phyloP scores from a whole-genome alignment of 2,329 filamentous ascomycete genomes.

The Endoconidiophora polonica region DNA sequence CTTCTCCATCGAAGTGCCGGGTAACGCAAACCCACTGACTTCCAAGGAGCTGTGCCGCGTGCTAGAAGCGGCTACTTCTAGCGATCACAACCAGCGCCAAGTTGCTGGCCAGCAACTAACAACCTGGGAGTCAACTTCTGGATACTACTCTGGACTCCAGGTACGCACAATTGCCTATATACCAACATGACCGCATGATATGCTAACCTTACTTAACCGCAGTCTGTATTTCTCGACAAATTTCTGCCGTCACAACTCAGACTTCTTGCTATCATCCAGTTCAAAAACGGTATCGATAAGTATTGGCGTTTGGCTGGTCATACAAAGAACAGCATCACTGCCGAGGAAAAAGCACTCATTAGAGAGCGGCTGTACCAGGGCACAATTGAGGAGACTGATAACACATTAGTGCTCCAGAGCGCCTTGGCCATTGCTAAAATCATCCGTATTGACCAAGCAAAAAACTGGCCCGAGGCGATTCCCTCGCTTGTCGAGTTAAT shows the following conservation, averaged over 20 bases:
- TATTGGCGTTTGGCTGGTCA: constrained; percentile 60
- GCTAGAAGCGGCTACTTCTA: constrained; percentile 46
- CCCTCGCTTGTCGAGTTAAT: constrained; percentile 46
- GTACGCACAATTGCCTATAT: constrained; percentile 23
- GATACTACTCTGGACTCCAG: constrained; percentile 54
- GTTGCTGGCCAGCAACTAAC: constrained; percentile 53
- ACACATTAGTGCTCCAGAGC: constrained; percentile 68
- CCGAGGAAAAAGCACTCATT: constrained; percentile 61
- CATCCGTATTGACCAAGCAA: constrained; percentile 73
- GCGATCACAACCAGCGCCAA: constrained; percentile 45
- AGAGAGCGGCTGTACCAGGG: constrained; percentile 59
- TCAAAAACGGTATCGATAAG: constrained; percentile 93
- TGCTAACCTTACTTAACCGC: not conserved
- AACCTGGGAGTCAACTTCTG: constrained; percentile 49
- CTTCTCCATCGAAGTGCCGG: constrained; percentile 61
- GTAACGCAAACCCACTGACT: constrained; percentile 59
- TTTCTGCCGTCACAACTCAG: constrained; percentile 61
- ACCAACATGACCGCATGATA: constrained; percentile 9
- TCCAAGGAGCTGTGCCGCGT: constrained; percentile 46
- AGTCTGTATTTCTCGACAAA: constrained; percentile 70
- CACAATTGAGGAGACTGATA: constrained; percentile 60
- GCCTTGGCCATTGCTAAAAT: constrained; percentile 78
- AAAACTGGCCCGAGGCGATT: constrained; percentile 59
- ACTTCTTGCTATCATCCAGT: constrained; percentile 78
- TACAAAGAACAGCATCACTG: constrained; percentile 47